Evolutionary conservation across 2,329 filamentous ascomycete species (phyloP).

Genomic region (Talaromyces sp.): DNA sequence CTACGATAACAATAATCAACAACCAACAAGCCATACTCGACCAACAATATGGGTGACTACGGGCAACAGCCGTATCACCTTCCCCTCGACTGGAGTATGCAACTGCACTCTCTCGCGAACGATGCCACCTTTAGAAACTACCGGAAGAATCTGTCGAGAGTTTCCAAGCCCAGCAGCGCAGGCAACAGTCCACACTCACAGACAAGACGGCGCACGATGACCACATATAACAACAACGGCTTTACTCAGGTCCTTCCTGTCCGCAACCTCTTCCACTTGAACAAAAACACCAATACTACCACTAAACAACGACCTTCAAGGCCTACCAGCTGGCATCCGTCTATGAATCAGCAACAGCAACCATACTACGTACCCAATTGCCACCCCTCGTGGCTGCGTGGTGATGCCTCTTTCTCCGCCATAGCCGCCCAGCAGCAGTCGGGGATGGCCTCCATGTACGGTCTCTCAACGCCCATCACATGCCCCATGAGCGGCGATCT

Average conservation of each 20-base stretch:
- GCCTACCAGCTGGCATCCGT: constrained; percentile 74
- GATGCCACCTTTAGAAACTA: constrained; percentile 48
- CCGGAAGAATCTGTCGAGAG: constrained; percentile 50
- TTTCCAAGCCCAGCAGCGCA: constrained; percentile 64
- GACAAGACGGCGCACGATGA: constrained; percentile 45
- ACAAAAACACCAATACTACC: neutral
- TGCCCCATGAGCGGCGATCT: constrained; percentile 20
- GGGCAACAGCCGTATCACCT: constrained; percentile 29
- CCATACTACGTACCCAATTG: constrained; percentile 12
- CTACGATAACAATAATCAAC: neutral
- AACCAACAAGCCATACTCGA: constrained; percentile 12
- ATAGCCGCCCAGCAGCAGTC: neutral
- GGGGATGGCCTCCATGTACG: constrained; percentile 11
- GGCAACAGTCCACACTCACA: constrained; percentile 63
- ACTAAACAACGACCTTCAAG: constrained; percentile 45
- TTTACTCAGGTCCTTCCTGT: neutral
- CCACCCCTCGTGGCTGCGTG: constrained; percentile 16
- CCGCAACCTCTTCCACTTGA: neutral
- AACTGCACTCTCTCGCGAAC: constrained; percentile 25
- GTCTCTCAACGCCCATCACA: constrained; percentile 18
- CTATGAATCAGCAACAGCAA: constrained; percentile 42
- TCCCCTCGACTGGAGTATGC: constrained; percentile 29
- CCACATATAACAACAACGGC: constrained; percentile 18
- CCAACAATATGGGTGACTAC: constrained; percentile 29
- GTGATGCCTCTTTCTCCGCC: neutral